Percentiles rank a stretch among this genome's conserved stretches.
Conservation (phyloP, 176 grass and related monocot species). For the Areca catechu region DNA sequence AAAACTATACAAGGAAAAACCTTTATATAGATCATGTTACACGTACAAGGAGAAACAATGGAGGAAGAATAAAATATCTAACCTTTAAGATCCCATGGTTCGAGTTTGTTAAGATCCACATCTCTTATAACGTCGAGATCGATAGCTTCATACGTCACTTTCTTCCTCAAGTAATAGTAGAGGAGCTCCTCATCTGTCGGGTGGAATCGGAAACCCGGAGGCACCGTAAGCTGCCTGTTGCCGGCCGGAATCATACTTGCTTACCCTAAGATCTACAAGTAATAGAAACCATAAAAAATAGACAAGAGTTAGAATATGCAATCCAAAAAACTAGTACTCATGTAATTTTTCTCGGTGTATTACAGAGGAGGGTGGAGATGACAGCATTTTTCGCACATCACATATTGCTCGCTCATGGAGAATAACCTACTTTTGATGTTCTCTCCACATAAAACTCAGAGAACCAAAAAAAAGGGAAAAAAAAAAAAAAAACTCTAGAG, state of each 20-base stretch:
- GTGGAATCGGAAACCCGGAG: conserved; percentile 93
- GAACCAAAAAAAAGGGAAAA: no score
- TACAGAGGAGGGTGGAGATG: no score
- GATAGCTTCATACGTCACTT: conserved; percentile 86
- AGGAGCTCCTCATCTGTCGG: conserved; percentile 93
- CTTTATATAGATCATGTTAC: neutral
- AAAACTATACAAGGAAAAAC: no score
- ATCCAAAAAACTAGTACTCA: no score
- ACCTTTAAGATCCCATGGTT: conserved; percentile 99
- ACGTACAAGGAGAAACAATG: neutral
- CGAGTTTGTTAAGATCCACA: conserved; percentile 85
- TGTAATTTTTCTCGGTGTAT: no score
- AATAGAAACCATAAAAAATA: no score
- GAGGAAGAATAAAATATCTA: neutral
- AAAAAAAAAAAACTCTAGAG: neutral
- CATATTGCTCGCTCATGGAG: no score
- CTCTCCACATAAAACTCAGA: neutral
- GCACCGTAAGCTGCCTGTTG: conserved; percentile 49
- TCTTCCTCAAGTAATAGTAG: conserved; percentile 98
- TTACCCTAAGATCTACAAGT: neutral
- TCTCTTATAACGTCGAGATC: conserved; percentile 98
- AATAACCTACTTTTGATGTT: no score
- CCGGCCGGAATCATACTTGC: conserved; percentile 60
- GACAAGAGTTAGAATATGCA: no score
- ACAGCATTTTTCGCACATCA: no score